phyloP scores from a whole-genome alignment of 768 basidiomycete genomes.

The Lanmaoa rubissima region DNA sequence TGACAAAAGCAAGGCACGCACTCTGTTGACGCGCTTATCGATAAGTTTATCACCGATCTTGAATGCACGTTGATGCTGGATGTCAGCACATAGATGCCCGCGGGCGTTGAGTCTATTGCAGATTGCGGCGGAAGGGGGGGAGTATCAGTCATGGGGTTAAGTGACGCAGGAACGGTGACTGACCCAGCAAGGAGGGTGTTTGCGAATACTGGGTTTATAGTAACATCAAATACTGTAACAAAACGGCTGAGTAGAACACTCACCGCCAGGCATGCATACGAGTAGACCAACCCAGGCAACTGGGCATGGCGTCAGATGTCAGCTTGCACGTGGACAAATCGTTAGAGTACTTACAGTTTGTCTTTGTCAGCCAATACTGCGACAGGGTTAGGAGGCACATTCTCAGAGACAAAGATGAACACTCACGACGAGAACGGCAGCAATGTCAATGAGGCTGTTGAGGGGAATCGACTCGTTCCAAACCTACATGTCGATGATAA shows the following conservation, averaged over 20 bases:
- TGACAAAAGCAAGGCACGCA: background rate
- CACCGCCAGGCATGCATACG: constrained; percentile 20
- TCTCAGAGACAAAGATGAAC: background rate
- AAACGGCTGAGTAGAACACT: background rate
- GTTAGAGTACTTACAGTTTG: constrained; percentile 4
- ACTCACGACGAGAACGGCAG: constrained; percentile 13
- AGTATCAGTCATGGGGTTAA: background rate
- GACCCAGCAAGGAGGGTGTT: constrained; percentile 18
- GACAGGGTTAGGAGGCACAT: background rate
- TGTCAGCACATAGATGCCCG: constrained; percentile 6
- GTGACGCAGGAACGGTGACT: background rate
- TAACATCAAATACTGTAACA: no score
- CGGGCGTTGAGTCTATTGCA: constrained; percentile 12
- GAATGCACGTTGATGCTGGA: constrained; percentile 11
- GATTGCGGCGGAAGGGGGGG: background rate
- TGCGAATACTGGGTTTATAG: constrained; percentile 14
- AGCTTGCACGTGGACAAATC: background rate
- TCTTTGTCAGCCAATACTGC: constrained; percentile 19
- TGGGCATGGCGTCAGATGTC: background rate
- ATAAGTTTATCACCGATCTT: constrained; percentile 6
- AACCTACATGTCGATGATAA: background rate
- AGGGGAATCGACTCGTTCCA: background rate
- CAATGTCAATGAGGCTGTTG: constrained; percentile 10
- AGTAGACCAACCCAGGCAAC: constrained; percentile 19
- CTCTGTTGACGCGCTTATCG: background rate